A percentile compares a stretch with the other conserved stretches of the same genome.
These are phyloP conservation scores for Quercus suber DNA, from an alignment of 306 rosid species.

Conservation along the genomic window DNA sequence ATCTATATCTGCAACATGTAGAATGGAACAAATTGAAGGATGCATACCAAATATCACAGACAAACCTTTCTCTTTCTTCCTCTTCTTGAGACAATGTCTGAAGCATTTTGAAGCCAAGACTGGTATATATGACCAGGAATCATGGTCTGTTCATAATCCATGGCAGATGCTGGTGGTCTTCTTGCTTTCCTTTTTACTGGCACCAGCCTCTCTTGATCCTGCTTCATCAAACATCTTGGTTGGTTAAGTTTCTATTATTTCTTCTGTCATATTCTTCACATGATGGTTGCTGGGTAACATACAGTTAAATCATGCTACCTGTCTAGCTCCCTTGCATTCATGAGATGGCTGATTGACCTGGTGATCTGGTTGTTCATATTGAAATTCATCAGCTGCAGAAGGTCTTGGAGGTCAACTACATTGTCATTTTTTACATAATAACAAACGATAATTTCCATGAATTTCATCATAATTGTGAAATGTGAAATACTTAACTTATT, in stretches of 20 bases:
- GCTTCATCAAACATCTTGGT: conserved; percentile 32
- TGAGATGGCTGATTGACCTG: conserved; percentile 26
- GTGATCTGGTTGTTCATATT: conserved; percentile 35
- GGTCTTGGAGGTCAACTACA: conserved; percentile 3
- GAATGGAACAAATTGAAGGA: conserved; percentile 14
- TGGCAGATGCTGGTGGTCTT: conserved; percentile 25
- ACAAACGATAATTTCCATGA: no score
- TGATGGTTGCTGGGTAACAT: neutral
- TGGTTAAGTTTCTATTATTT: conserved; percentile 4
- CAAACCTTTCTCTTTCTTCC: conserved; percentile 70
- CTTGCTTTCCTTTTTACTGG: conserved; percentile 49
- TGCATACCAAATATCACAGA: conserved; percentile 13
- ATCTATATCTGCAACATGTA: neutral
- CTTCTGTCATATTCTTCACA: neutral
- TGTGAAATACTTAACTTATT: no score
- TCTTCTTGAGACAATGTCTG: conserved; percentile 57
- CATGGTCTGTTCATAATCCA: conserved; percentile 75
- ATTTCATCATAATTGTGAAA: no score
- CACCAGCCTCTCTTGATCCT: conserved; percentile 37
- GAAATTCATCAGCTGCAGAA: conserved; percentile 39
- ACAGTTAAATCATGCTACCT: conserved; percentile 34
- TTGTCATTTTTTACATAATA: neutral
- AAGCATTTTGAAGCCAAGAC: conserved; percentile 70
- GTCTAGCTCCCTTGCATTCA: conserved; percentile 32
- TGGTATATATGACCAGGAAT: conserved; percentile 69